A percentile compares a stretch with the other conserved stretches of the same genome.
These are phyloP conservation scores for Beverwykella pulmonaria DNA, from an alignment of 495 filamentous ascomycete genomes.

Conservation along the genomic window DNA sequence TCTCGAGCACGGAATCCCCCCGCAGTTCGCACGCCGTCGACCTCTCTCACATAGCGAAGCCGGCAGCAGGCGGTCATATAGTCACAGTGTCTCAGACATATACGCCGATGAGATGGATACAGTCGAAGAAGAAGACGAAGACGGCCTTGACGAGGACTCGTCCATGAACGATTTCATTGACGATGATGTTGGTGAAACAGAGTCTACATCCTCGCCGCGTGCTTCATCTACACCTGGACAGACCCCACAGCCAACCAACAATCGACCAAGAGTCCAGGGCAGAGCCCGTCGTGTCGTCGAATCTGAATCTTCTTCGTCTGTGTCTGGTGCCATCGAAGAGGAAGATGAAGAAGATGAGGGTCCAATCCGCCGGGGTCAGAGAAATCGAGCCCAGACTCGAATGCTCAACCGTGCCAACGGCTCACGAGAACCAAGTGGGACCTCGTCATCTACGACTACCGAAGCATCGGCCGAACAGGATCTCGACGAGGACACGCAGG, in stretches of 20 bases:
- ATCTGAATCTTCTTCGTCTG: constrained; percentile 33
- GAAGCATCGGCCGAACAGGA: constrained; percentile 33
- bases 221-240: constrained; percentile 27
- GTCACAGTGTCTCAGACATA: constrained; percentile 39
- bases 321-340: constrained; percentile 22
- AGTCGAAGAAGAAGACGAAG: constrained; percentile 45
- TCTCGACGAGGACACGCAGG: constrained; percentile 35
- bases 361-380: constrained; percentile 30
- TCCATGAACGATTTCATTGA: constrained; percentile 45
- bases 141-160: constrained; percentile 41
- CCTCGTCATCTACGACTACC: constrained; percentile 29
- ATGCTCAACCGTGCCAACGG: constrained; percentile 36
- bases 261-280: not conserved
- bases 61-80: constrained; percentile 40
- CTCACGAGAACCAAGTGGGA: constrained; percentile 18
- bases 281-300: constrained; percentile 36
- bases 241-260: constrained; percentile 18
- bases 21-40: constrained; percentile 19
- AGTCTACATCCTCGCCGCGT: constrained; percentile 8
- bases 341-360: constrained; percentile 39
- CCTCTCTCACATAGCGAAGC: constrained; percentile 39
- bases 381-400: constrained; percentile 26
- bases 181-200: constrained; percentile 20
- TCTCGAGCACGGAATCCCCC: constrained; percentile 31
- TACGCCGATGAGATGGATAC: constrained; percentile 39